Evolutionary conservation across 1,284 basidiomycete genomes (phyloP).

Genomic region (Ganoderma lingzhi): DNA sequence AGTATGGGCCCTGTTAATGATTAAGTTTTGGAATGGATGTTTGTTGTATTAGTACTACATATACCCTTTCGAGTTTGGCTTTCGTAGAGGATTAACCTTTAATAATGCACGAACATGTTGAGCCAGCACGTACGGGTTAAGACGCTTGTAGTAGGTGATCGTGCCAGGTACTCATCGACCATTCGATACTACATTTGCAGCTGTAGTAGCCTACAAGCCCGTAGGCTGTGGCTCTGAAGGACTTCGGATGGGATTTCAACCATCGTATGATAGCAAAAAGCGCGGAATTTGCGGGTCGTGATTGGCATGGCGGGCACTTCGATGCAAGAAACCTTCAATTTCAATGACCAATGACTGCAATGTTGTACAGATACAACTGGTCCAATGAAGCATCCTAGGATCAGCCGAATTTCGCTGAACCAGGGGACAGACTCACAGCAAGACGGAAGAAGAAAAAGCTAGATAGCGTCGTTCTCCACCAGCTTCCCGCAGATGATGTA

Average conservation of each 20-base stretch:
- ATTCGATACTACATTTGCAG: not conserved
- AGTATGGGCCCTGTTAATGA: constrained; percentile 22
- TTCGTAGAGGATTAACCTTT: not conserved
- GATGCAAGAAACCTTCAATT: not conserved
- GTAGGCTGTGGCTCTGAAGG: not conserved
- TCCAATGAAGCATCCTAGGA: not conserved
- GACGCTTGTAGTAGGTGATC: not conserved
- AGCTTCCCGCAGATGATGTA: constrained; percentile 88
- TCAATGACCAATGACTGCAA: not conserved
- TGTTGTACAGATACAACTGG: constrained; percentile 8
- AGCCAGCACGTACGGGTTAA: not conserved
- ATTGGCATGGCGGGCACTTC: not conserved
- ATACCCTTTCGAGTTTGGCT: not conserved
- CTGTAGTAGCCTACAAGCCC: not conserved
- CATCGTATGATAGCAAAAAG: not conserved
- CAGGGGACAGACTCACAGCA: not conserved
- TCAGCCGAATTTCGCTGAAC: too few relatives aligned
- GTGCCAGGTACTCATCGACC: not conserved
- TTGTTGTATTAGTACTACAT: not conserved
- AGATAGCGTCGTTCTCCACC: constrained; percentile 68
- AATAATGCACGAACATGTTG: not conserved
- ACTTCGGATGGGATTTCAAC: not conserved
- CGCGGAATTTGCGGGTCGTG: not conserved
- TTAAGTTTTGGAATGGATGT: not conserved
- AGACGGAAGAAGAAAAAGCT: constrained; percentile 6